Conservation (phyloP, 306 rosid genomes). For the Spatholobus suberectus region DNA sequence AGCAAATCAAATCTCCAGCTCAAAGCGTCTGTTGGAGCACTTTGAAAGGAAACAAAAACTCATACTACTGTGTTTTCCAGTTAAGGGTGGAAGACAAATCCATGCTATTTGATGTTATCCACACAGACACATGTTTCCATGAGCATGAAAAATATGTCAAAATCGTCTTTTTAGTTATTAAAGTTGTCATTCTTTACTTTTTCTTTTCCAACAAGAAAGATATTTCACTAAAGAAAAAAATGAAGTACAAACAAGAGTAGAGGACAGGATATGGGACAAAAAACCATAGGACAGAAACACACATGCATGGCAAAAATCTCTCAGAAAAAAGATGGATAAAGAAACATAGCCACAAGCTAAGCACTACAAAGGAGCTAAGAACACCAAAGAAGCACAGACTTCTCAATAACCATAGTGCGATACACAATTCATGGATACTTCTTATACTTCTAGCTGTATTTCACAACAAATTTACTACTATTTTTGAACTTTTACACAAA, state of each 20-base stretch:
- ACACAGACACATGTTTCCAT: background rate
- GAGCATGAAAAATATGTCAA: background rate
- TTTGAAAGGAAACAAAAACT: background rate
- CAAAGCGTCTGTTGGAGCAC: background rate
- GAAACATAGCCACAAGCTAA: background rate
- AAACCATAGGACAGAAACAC: background rate
- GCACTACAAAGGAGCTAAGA: background rate
- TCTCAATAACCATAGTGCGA: background rate
- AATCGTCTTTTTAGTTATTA: background rate
- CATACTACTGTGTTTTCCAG: background rate
- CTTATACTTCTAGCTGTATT: background rate
- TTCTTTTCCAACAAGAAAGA: background rate
- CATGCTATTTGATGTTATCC: background rate
- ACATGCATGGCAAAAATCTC: background rate
- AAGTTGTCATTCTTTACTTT: background rate
- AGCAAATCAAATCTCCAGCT: constrained; percentile 1
- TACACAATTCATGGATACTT: background rate
- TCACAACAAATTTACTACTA: no score
- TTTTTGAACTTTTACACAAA: background rate
- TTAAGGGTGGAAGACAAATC: background rate
- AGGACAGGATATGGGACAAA: background rate
- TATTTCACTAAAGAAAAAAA: background rate
- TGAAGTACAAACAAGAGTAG: background rate
- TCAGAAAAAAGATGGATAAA: background rate
- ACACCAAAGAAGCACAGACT: background rate